Conservation (phyloP, 345 rosid genomes). For the Cardamine chenopodiifolia region DNA sequence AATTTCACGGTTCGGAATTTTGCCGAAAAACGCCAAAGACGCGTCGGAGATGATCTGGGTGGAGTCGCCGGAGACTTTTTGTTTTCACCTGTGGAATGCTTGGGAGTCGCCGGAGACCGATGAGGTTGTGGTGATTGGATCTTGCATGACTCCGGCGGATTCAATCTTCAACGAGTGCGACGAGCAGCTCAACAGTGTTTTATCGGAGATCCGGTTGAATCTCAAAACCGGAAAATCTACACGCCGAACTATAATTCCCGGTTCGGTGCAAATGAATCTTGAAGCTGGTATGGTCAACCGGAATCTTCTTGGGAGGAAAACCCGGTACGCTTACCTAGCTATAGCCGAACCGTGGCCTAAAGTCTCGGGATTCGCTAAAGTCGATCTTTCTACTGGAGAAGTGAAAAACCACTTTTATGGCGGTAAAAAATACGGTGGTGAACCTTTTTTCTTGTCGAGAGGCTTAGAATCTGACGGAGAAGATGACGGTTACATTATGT, state of each 20-base stretch:
- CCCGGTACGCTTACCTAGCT: conserved; percentile 77
- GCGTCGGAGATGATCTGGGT: conserved; percentile 73
- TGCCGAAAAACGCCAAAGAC: conserved; percentile 56
- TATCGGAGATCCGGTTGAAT: conserved; percentile 85
- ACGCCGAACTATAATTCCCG: conserved; percentile 61
- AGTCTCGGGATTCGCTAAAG: conserved; percentile 88
- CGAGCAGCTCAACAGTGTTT: conserved; percentile 69
- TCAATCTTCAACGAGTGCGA: conserved; percentile 93
- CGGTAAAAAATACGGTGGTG: conserved; percentile 73
- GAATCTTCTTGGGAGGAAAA: conserved; percentile 70
- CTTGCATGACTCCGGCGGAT: conserved; percentile 99
- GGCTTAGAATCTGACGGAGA: conserved; percentile 50
- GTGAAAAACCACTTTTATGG: conserved; percentile 68
- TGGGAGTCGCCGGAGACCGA: conserved; percentile 89
- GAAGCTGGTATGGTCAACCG: conserved; percentile 99
- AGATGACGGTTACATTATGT: conserved; percentile 81
- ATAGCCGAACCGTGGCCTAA: conserved; percentile 98
- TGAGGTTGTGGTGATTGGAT: conserved; percentile 89
- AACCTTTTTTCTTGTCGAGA: conserved; percentile 74
- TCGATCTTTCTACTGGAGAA: conserved; percentile 75
- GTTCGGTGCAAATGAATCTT: conserved; percentile 66
- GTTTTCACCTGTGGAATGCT: conserved; percentile 95
- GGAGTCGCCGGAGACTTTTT: conserved; percentile 78
- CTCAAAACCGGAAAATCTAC: conserved; percentile 78
- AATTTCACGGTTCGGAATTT: conserved; percentile 73